Evolutionary conservation across 1,284 basidiomycete genomes (phyloP).

Genomic region (Inonotus hispidus): DNA sequence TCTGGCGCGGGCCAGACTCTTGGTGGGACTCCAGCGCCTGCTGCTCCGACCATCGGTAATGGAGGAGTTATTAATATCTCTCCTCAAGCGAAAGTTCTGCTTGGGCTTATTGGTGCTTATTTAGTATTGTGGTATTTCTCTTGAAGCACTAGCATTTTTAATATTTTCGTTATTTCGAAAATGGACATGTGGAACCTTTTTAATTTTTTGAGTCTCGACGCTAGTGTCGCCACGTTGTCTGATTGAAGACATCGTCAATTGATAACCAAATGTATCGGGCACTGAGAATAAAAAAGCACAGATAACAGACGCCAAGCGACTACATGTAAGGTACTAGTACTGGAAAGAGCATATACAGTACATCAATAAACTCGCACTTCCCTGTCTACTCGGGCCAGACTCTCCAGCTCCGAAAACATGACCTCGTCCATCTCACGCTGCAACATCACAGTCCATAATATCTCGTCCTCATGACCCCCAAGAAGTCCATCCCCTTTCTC

Average conservation of each 20-base stretch:
- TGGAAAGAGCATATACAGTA: too few species aligned
- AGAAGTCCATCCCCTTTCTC: slow-evolving; percentile 72
- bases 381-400: slow-evolving; percentile 57
- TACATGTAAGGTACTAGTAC: too few species aligned
- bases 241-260: background rate
- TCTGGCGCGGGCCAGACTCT: slow-evolving; percentile 69
- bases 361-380: slow-evolving; percentile 17
- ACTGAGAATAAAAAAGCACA: background rate
- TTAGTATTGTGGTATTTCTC: slow-evolving; percentile 52
- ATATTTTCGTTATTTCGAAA: background rate
- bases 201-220: too few species aligned
- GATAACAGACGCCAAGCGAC: background rate
- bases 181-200: background rate
- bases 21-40: slow-evolving; percentile 37
- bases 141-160: background rate
- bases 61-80: slow-evolving; percentile 45
- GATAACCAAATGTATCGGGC: background rate
- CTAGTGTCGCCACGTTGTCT: background rate
- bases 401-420: slow-evolving; percentile 72
- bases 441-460: slow-evolving; percentile 64
- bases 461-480: slow-evolving; percentile 61
- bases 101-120: slow-evolving; percentile 58
- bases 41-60: slow-evolving; percentile 26
- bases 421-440: slow-evolving; percentile 61
- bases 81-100: slow-evolving; percentile 58